Conservation (phyloP, 1,284 basidiomycete species). For the Acaromyces ingoldii region DNA sequence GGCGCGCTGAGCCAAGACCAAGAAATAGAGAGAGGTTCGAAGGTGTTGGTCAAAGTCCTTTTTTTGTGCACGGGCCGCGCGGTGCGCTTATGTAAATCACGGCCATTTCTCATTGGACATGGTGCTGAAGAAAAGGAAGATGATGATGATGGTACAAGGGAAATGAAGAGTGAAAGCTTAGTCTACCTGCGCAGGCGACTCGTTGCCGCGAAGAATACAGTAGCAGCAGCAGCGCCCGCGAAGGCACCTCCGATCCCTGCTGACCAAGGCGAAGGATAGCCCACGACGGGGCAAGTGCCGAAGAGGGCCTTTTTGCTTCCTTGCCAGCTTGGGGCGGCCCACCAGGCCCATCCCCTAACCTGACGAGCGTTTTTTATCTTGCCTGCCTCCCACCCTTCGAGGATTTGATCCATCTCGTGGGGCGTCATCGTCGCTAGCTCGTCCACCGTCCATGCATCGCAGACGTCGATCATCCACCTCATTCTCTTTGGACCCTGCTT, state of each 20-base stretch:
- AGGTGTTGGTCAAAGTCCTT: too few species aligned
- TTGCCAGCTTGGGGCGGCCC: slow-evolving; percentile 15
- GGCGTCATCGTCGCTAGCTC: slow-evolving; percentile 68
- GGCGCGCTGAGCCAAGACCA: too few species aligned
- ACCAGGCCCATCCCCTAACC: slow-evolving; percentile 18
- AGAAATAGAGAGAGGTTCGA: too few species aligned
- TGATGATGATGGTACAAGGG: too few species aligned
- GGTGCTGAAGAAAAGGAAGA: too few species aligned
- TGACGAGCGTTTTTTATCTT: slow-evolving; percentile 38
- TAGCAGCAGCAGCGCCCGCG: neutral
- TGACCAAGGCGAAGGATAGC: slow-evolving; percentile 33
- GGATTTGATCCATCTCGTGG: slow-evolving; percentile 46
- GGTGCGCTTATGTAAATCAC: too few species aligned
- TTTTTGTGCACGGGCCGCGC: too few species aligned
- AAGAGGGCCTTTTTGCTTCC: slow-evolving; percentile 28
- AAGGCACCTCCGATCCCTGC: slow-evolving; percentile 22
- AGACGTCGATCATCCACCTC: slow-evolving; percentile 90
- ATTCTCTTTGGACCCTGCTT: slow-evolving; percentile 70
- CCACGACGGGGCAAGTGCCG: slow-evolving; percentile 36
- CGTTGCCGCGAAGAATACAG: neutral
- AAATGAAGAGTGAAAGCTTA: too few species aligned
- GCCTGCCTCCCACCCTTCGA: slow-evolving; percentile 50
- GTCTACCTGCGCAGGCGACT: too few species aligned
- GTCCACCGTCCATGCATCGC: slow-evolving; percentile 75
- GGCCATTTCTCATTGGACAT: too few species aligned